phyloP scores from a whole-genome alignment of 768 basidiomycete species.

The Phlegmacium glaucopus region DNA sequence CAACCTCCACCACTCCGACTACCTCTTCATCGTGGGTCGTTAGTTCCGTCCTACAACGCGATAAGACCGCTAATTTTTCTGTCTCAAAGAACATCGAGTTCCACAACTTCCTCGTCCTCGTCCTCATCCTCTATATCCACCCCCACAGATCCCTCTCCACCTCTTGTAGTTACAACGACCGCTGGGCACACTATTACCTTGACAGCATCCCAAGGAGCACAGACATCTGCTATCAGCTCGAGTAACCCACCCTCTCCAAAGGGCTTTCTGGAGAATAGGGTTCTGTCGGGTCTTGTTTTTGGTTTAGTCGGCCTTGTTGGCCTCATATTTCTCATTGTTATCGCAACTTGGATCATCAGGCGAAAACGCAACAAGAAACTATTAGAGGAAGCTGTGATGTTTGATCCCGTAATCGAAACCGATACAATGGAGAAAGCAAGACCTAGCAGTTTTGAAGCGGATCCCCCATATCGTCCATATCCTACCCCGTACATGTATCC shows the following conservation, averaged over 20 bases:
- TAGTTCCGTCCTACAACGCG: background rate
- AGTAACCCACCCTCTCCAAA: slow-evolving; percentile 4
- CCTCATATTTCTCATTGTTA: slow-evolving; percentile 41
- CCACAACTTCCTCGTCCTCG: slow-evolving; percentile 5
- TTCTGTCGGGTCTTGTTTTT: slow-evolving; percentile 60
- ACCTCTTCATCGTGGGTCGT: slow-evolving; percentile 3
- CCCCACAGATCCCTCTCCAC: slow-evolving; percentile 1
- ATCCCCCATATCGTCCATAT: slow-evolving; percentile 14
- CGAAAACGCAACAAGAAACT: slow-evolving; percentile 40
- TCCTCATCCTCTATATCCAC: slow-evolving; percentile 3
- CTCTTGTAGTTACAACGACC: background rate
- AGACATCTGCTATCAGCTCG: background rate
- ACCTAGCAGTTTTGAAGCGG: slow-evolving; percentile 20
- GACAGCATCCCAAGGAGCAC: slow-evolving; percentile 1
- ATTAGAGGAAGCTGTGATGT: slow-evolving; percentile 46
- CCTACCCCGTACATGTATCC: slow-evolving; percentile 3
- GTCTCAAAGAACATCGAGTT: background rate
- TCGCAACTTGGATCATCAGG: slow-evolving; percentile 47
- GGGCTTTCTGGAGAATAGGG: slow-evolving; percentile 62
- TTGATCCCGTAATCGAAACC: slow-evolving; percentile 37
- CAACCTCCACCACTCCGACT: background rate
- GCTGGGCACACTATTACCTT: slow-evolving; percentile 8
- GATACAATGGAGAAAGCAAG: slow-evolving; percentile 22
- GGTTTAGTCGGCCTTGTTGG: slow-evolving; percentile 45
- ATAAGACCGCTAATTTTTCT: background rate